Conservation (phyloP, 2,329 filamentous ascomycete species). For the Colletotrichum brevisporum region DNA sequence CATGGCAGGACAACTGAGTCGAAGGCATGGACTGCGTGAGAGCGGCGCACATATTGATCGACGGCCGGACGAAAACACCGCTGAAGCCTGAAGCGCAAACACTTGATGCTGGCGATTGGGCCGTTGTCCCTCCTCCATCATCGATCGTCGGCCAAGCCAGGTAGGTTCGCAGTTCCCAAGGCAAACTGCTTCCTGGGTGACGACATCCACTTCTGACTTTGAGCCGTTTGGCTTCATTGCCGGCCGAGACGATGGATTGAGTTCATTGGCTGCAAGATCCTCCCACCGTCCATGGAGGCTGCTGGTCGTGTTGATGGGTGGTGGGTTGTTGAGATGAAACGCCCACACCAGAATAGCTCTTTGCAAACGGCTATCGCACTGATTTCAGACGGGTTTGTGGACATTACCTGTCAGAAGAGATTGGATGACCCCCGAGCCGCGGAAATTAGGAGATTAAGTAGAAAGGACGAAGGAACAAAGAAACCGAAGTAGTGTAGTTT, state of each 20-base stretch:
- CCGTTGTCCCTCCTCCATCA: background rate
- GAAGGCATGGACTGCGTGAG: background rate
- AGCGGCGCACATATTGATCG: background rate
- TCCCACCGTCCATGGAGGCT: constrained; percentile 9
- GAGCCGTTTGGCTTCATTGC: background rate
- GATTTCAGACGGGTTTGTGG: constrained; percentile 33
- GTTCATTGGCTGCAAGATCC: background rate
- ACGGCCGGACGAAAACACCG: background rate
- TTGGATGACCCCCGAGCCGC: constrained; percentile 26
- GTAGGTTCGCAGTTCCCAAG: background rate
- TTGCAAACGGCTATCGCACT: constrained; percentile 15
- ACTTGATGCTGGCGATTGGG: background rate
- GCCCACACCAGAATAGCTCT: constrained; percentile 10
- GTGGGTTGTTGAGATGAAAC: constrained; percentile 29
- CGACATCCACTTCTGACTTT: constrained; percentile 11
- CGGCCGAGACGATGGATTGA: background rate
- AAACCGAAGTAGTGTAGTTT: constrained; percentile 17
- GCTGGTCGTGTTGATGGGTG: background rate
- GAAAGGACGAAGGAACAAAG: constrained; percentile 11
- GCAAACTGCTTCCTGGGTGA: constrained; percentile 4
- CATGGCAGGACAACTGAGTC: constrained; percentile 14
- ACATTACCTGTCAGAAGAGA: constrained; percentile 27
- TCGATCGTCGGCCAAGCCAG: background rate
- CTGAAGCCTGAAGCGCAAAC: background rate
- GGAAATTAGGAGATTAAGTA: constrained; percentile 13